Conservation (phyloP, 2,329 filamentous ascomycete genomes). For the Talaromyces sp. region DNA sequence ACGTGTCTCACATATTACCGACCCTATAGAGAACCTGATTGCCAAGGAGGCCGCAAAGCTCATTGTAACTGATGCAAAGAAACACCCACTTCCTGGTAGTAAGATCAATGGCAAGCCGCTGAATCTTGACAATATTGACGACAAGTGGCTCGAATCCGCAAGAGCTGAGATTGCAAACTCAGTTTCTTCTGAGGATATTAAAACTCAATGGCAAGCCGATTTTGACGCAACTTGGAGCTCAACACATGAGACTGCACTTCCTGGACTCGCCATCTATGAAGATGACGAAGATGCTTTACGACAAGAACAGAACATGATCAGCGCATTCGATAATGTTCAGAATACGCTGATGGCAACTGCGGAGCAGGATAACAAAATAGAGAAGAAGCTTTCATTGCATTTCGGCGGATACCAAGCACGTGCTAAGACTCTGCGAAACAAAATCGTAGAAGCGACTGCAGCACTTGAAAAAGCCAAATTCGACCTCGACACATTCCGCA, state of each 20-base stretch:
- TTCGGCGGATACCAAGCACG: constrained; percentile 89
- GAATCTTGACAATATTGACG: constrained; percentile 63
- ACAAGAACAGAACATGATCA: constrained; percentile 59
- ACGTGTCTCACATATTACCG: constrained; percentile 57
- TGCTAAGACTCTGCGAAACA: constrained; percentile 73
- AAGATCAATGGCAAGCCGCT: constrained; percentile 62
- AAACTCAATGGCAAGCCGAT: constrained; percentile 49
- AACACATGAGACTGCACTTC: constrained; percentile 53
- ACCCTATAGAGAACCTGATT: constrained; percentile 67
- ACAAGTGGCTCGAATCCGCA: constrained; percentile 69
- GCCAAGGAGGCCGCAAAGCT: constrained; percentile 74
- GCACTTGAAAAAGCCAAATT: constrained; percentile 70
- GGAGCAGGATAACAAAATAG: constrained; percentile 77
- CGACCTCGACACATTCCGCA: constrained; percentile 70
- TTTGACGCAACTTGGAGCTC: constrained; percentile 54
- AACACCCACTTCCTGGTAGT: constrained; percentile 67
- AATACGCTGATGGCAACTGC: constrained; percentile 70
- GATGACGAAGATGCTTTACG: constrained; percentile 64
- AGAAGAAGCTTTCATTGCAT: constrained; percentile 87
- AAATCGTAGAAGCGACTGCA: constrained; percentile 71
- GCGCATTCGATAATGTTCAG: constrained; percentile 73
- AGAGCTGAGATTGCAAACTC: constrained; percentile 73
- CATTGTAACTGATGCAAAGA: constrained; percentile 76
- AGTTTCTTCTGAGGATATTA: constrained; percentile 48
- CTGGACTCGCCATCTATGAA: constrained; percentile 76